A percentile compares a stretch with the other conserved stretches of the same genome.
phyloP scores from a whole-genome alignment of 176 grass and related monocot genomes.

The Juncus effusus region DNA sequence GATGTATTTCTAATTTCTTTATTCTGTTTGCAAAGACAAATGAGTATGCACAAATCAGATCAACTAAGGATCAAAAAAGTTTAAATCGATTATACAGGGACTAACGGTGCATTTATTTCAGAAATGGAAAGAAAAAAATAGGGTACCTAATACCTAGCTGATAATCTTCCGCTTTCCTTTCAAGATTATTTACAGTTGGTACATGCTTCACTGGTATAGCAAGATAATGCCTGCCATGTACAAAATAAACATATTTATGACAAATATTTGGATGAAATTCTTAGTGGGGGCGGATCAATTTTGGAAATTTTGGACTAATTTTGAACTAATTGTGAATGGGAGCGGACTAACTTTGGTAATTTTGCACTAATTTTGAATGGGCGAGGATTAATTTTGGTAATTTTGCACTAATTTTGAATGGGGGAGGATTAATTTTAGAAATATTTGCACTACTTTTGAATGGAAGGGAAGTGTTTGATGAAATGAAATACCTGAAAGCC shows the following conservation, averaged over 20 bases:
- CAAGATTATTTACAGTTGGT: conserved; percentile 58
- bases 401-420: too few species aligned
- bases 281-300: too few species aligned
- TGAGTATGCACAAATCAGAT: background rate
- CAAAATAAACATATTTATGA: too few species aligned
- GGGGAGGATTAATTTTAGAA: background rate
- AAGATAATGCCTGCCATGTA: conserved; percentile 74
- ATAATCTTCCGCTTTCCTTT: conserved; percentile 48
- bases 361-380: too few species aligned
- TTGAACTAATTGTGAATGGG: too few species aligned
- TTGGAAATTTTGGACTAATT: too few species aligned
- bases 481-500: conserved; percentile 60
- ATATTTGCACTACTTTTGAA: background rate
- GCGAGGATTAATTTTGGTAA: too few species aligned
- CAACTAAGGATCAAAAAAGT: too few species aligned
- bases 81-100: too few species aligned
- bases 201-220: conserved; percentile 85
- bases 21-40: background rate
- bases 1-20: background rate
- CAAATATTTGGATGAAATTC: too few species aligned
- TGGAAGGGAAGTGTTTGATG: background rate
- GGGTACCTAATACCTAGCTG: conserved; percentile 53
- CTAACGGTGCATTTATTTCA: too few species aligned
- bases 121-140: conserved; percentile 13
- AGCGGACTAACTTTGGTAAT: too few species aligned